Percentiles rank a stretch among this genome's conserved stretches.
phyloP scores from a whole-genome alignment of 2,329 filamentous ascomycete genomes.

The Coniochaeta sp. region DNA sequence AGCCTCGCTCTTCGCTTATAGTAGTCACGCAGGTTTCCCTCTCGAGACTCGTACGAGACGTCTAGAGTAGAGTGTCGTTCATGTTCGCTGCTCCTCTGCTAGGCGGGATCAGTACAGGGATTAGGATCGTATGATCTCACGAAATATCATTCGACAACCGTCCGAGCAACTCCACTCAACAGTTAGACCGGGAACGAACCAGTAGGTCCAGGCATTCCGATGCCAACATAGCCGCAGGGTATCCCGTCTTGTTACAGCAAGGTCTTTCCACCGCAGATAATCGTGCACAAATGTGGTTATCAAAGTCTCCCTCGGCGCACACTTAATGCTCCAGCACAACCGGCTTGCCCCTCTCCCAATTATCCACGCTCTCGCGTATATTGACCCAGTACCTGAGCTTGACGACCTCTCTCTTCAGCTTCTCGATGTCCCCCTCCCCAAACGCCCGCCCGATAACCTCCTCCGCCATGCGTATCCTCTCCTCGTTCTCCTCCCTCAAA shows the following conservation, averaged over 20 bases:
- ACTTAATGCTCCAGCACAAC: conserved; percentile 45
- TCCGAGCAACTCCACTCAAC: not conserved
- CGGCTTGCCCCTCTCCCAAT: conserved; percentile 74
- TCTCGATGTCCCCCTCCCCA: conserved; percentile 53
- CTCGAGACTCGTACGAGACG: not conserved
- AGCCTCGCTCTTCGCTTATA: not conserved
- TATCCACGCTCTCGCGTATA: conserved; percentile 69
- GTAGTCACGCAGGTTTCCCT: not conserved
- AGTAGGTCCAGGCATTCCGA: not conserved
- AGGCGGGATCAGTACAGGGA: not conserved
- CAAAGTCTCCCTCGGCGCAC: not conserved
- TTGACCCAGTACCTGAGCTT: conserved; percentile 86
- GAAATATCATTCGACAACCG: not conserved
- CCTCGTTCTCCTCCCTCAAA: conserved; percentile 60
- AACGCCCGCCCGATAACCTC: conserved; percentile 58
- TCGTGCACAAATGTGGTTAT: not conserved
- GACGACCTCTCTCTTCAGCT: conserved; percentile 66
- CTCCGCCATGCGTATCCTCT: conserved; percentile 58
- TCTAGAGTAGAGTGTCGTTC: not conserved
- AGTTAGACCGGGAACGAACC: not conserved
- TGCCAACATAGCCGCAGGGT: not conserved
- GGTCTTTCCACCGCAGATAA: not conserved
- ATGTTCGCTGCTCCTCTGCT: not conserved
- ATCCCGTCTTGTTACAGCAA: not conserved
- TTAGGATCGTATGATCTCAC: not conserved